phyloP scores from a whole-genome alignment of 1,284 basidiomycete genomes.

The Ganoderma lingzhi region DNA sequence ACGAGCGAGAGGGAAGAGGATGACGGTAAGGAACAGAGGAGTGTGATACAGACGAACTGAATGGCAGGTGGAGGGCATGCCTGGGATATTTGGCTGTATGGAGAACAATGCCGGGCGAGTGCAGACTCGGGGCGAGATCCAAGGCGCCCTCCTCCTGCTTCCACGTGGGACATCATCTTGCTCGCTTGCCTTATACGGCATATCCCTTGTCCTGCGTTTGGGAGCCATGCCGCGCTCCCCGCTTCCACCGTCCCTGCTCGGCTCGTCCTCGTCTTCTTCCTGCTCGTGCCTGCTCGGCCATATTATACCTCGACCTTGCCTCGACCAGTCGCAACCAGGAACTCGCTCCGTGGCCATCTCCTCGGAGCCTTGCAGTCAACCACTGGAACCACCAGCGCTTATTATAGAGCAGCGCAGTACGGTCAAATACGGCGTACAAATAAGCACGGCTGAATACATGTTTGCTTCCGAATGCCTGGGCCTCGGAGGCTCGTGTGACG shows the following conservation, averaged over 20 bases:
- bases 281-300: conserved; percentile 23
- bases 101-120: conserved; percentile 39
- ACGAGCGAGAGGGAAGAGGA: conserved; percentile 30
- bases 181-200: conserved; percentile 39
- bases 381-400: not conserved
- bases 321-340: not conserved
- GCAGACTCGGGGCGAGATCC: conserved; percentile 24
- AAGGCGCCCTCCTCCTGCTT: conserved; percentile 22
- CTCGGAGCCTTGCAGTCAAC: not conserved
- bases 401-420: conserved; percentile 13
- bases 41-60: conserved; percentile 19
- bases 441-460: conserved; percentile 2
- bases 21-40: conserved; percentile 40
- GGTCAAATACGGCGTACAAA: conserved; percentile 21
- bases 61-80: conserved; percentile 11
- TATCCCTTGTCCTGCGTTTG: conserved; percentile 40
- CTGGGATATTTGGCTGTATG: conserved; percentile 29
- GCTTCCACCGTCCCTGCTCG: conserved; percentile 17
- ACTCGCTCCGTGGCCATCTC: conserved; percentile 9
- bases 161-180: conserved; percentile 36
- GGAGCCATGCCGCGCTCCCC: conserved; percentile 21
- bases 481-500: conserved; percentile 5
- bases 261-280: conserved; percentile 10
- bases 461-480: not conserved
- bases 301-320: not conserved